Conservation (phyloP, 345 rosid genomes). For the Rhodomyrtus tomentosa region DNA sequence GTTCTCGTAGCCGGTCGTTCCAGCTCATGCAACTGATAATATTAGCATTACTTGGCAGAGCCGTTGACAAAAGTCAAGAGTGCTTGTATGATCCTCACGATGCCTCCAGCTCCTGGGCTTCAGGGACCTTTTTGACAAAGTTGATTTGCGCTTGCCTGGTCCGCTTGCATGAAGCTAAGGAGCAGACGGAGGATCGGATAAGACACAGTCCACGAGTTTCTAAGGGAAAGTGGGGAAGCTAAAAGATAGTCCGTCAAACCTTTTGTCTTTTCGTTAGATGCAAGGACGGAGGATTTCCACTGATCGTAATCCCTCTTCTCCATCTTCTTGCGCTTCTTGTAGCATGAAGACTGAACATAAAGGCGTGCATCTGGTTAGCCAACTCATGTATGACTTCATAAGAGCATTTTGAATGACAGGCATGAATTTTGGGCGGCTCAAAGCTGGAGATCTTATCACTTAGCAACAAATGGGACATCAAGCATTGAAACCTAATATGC, state of each 20-base stretch:
- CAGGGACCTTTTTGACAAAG: constrained; percentile 35
- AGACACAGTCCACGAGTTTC: not conserved
- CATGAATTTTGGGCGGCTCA: not conserved
- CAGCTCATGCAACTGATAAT: not conserved
- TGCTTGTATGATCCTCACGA: not conserved
- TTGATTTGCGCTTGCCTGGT: constrained; percentile 44
- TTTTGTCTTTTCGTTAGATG: constrained; percentile 34
- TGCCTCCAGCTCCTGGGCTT: constrained; percentile 26
- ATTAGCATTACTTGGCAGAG: not conserved
- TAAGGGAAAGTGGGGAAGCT: not conserved
- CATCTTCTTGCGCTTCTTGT: constrained; percentile 50
- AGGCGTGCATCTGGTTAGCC: not conserved
- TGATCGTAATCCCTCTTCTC: constrained; percentile 58
- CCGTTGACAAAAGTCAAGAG: not conserved
- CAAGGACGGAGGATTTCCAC: constrained; percentile 64
- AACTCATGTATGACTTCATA: not conserved
- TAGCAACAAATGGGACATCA: not conserved
- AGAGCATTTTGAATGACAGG: not conserved
- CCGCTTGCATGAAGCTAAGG: constrained; percentile 48
- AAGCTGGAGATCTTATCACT: not conserved
- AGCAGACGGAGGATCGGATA: not conserved
- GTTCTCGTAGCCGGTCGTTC: not conserved
- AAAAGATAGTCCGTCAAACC: constrained; percentile 24
- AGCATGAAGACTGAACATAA: constrained; percentile 43
- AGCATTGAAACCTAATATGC: not conserved